Percentiles rank a stretch among this genome's conserved stretches.
Conservation (phyloP, 1,284 basidiomycete genomes). For the Marasmius sp. region DNA sequence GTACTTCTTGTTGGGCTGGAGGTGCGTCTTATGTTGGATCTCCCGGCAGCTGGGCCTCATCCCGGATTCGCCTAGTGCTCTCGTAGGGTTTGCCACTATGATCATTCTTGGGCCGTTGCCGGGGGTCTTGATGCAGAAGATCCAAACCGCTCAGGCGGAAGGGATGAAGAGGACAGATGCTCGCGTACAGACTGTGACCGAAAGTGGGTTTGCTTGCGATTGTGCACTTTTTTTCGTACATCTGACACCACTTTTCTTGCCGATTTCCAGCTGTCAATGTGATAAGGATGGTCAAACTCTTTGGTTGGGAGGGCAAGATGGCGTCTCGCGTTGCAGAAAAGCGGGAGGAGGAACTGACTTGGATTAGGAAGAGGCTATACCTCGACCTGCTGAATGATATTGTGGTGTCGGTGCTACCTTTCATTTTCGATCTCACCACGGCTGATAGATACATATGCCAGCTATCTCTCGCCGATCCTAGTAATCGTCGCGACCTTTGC, state of each 20-base stretch:
- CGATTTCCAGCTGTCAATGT: conserved; percentile 41
- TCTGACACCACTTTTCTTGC: not conserved
- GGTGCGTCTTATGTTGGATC: conserved; percentile 14
- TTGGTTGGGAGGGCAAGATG: conserved; percentile 69
- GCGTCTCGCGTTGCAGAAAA: conserved; percentile 48
- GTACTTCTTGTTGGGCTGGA: conserved; percentile 49
- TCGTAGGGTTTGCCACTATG: conserved; percentile 54
- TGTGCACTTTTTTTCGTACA: not conserved
- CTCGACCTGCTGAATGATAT: conserved; percentile 26
- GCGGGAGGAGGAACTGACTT: conserved; percentile 56
- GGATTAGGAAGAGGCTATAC: conserved; percentile 41
- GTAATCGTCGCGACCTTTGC: conserved; percentile 58
- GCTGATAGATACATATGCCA: conserved; percentile 17
- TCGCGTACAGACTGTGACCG: conserved; percentile 29
- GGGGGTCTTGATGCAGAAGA: conserved; percentile 27
- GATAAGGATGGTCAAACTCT: conserved; percentile 69
- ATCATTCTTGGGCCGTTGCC: conserved; percentile 49
- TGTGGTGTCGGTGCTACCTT: not conserved
- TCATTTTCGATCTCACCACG: not conserved
- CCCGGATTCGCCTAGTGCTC: conserved; percentile 31
- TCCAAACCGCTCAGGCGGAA: conserved; percentile 18
- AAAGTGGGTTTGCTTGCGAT: conserved; percentile 29
- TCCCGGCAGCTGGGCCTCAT: not conserved
- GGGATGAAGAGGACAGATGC: conserved; percentile 23
- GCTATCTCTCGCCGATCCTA: conserved; percentile 49